Base-by-base conservation (phyloP, 1,139 yeast genomes). In the Taphrina populina region DNA sequence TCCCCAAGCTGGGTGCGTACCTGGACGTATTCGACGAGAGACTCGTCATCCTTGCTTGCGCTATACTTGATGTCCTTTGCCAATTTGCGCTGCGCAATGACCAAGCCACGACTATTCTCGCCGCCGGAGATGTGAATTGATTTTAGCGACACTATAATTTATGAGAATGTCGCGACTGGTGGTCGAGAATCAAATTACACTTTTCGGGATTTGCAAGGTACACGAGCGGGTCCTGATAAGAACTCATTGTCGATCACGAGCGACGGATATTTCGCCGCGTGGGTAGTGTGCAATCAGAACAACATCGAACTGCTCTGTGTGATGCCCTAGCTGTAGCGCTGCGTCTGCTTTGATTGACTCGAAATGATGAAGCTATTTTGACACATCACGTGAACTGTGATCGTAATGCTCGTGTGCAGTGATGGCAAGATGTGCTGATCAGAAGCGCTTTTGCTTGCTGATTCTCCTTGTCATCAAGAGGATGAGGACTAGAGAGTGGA, bases 21-120 rank as follows among this genome's bases (percentile, higher is more conserved):
- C 41, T 52, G 56, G 7, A 52, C 56, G 27, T 40, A 52, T 20
- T 52, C 56, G 35, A 52, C 30, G 33, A 45, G 11, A 10, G 41
- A 24, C 21, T 24, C 35, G 34, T 21, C 41, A 23, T 40, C 49
- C 19, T 49, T 32, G 20, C 20, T 32, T 8, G 35, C 56, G 19
- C 26, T 34, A 24, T 40, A 40, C 11, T 35, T 35, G 24, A 41
- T 15, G 23, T 41, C 49, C 41, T 52, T 41, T 15, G 29, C 43
- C n/a, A 23, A 6, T 36, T 34, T 40, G 30, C 26, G 32, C 7
- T 35, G 47, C 27, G 43, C 17, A 19, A 52, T 34, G 29, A 32
- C 17, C 3, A 41, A 6, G 8, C 26, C 40, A 30, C 49, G 32
- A 29, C 34, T 43, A 35, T 17, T 34, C 21, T 45, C 56, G 10